Base-by-base conservation (phyloP, 345 rosid genomes). In the Lepidium didymum region DNA sequence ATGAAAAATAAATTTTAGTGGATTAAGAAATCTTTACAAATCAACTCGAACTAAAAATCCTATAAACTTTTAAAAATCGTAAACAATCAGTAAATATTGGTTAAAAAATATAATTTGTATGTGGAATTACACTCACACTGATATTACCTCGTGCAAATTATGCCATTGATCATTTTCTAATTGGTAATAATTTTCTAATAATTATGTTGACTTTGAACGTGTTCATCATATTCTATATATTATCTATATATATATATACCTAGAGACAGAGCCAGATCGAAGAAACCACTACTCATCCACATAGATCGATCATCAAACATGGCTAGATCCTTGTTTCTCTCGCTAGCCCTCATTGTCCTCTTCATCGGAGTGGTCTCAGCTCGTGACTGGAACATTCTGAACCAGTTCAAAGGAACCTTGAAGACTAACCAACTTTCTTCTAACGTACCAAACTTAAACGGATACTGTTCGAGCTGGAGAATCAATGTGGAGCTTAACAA, bases 391-490 rank as follows among this genome's bases (percentile, higher is more conserved):
- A 89, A 82, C 86, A 86, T 89, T 61, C 41, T 86, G 68, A 79
- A 47, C 60, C 86, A 57, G 44, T 56, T 70, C 43, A 71, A 74
- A 61, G 76, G 77, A 21, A 27, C 57, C 52, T 14, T 54, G 4
- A 47, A 38, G 47, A 57, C 57, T 4, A 56, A 11, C 72, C 31
- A 68, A 23, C 33, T 29, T 29, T 68, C 74, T 0, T 21, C 49
- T 53, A 68, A 68, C 59, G 53, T 36, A 4, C 71, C 71, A 1
- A 74, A 66, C 73, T 68, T 82, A 81, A 78, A 80, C 63, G 77
- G 61, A 44, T 89, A 86, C 58, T 89, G 92, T 38, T 88, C 85
- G 76, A 86, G 96, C 40, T 86, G 92, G 96, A 89, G 96, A 79
- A 43, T 76, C 44, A 89, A 83, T 68, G 96, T 89, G 2, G 96